A percentile compares a stretch with the other conserved stretches of the same genome.
phyloP scores from a whole-genome alignment of 129 eudicot genomes.

The Sambucus nigra region DNA sequence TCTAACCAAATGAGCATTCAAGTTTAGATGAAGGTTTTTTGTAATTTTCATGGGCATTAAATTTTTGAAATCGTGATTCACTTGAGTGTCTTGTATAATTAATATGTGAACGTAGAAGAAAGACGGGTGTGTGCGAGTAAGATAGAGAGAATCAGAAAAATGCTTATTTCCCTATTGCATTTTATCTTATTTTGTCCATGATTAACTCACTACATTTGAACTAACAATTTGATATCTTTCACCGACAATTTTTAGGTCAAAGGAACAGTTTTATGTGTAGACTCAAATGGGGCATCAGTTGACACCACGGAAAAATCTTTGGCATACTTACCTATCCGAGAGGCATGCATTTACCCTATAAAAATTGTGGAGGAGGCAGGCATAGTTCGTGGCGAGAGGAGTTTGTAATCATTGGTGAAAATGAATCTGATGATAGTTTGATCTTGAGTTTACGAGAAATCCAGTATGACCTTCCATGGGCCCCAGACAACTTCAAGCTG shows the following conservation, averaged over 20 bases:
- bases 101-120: not conserved
- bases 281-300: constrained; percentile 66
- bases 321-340: constrained; percentile 66
- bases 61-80: not conserved
- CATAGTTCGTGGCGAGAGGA: constrained; percentile 74
- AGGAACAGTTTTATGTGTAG: constrained; percentile 64
- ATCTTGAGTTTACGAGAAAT: constrained; percentile 58
- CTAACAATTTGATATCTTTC: constrained; percentile 1
- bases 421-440: constrained; percentile 64
- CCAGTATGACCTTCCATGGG: constrained; percentile 93
- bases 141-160: too few species aligned
- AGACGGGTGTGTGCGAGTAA: too few species aligned
- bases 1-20: too few species aligned
- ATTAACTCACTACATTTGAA: not conserved
- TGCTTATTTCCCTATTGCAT: too few species aligned
- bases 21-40: too few species aligned
- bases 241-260: constrained; percentile 42
- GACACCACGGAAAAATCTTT: constrained; percentile 76
- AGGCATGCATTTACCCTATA: constrained; percentile 47
- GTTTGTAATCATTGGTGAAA: constrained; percentile 64
- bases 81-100: not conserved
- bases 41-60: not conserved
- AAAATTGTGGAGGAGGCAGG: constrained; percentile 83
- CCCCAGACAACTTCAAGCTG: constrained; percentile 89
- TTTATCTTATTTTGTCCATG: not conserved